These are phyloP conservation scores for Xylariaceae sp. DNA, from an alignment of 2,329 filamentous ascomycete genomes.

Conservation along the genomic window DNA sequence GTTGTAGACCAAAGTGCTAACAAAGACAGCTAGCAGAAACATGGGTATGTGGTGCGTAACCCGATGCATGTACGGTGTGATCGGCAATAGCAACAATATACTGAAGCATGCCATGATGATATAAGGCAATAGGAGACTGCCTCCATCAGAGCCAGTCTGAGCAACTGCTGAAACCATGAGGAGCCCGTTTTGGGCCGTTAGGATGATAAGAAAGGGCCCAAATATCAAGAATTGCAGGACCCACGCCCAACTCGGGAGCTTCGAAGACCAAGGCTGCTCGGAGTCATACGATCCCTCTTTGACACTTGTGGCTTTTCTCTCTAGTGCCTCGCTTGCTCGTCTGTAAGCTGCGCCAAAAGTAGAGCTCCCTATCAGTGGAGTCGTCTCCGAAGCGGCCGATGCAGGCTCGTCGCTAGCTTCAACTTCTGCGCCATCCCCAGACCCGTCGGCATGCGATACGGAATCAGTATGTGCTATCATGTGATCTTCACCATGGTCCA, in stretches of 20 bases:
- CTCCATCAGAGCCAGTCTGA: slow-evolving; percentile 84
- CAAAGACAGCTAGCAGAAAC: slow-evolving; percentile 68
- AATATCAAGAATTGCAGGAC: slow-evolving; percentile 77
- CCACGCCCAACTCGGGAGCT: slow-evolving; percentile 81
- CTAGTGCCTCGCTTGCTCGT: slow-evolving; percentile 41
- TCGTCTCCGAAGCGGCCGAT: slow-evolving; percentile 54
- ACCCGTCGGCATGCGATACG: slow-evolving; percentile 24
- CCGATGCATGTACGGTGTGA: slow-evolving; percentile 81
- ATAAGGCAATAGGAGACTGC: slow-evolving; percentile 66
- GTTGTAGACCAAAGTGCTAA: slow-evolving; percentile 79
- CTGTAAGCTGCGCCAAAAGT: slow-evolving; percentile 56
- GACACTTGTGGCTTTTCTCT: slow-evolving; percentile 31
- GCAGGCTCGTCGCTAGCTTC: slow-evolving; percentile 25
- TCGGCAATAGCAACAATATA: slow-evolving; percentile 68
- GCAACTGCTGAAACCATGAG: slow-evolving; percentile 66
- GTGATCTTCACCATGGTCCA: slow-evolving; percentile 23
- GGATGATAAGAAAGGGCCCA: slow-evolving; percentile 70
- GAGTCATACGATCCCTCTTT: slow-evolving; percentile 50
- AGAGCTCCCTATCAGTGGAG: slow-evolving; percentile 70
- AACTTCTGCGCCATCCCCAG: slow-evolving; percentile 21
- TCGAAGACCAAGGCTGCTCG: slow-evolving; percentile 83
- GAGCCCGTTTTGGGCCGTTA: slow-evolving; percentile 73
- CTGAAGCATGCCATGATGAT: slow-evolving; percentile 63
- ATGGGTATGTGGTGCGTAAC: slow-evolving; percentile 77
- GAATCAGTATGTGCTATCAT: slow-evolving; percentile 33